Evolutionary conservation across 2,329 filamentous ascomycete species (phyloP).

Genomic region (Periconia sp.): DNA sequence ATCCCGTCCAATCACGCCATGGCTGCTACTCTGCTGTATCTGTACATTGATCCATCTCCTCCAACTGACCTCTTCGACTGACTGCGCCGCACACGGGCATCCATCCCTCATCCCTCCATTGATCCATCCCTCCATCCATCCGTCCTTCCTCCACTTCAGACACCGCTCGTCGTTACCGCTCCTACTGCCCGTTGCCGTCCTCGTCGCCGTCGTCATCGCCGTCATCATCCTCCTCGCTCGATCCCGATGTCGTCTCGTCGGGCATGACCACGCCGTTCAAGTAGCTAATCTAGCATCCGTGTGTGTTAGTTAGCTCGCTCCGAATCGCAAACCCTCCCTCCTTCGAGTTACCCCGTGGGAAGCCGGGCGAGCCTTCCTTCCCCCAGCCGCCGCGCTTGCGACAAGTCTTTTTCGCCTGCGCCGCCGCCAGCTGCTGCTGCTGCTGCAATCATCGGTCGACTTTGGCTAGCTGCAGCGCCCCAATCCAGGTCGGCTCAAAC

Average conservation of each 20-base stretch:
- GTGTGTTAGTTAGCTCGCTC: slow-evolving; percentile 22
- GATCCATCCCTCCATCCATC: no score
- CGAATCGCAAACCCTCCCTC: slow-evolving; percentile 6
- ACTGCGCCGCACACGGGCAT: slow-evolving; percentile 21
- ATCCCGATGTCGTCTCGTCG: slow-evolving; percentile 41
- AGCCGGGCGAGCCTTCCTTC: slow-evolving; percentile 11
- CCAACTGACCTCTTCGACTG: not conserved
- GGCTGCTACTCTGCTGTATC: no score
- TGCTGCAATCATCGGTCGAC: slow-evolving; percentile 22
- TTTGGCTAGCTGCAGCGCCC: slow-evolving; percentile 33
- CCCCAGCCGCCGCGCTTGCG: slow-evolving; percentile 11
- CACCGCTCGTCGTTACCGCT: slow-evolving; percentile 9
- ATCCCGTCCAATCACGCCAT: slow-evolving; percentile 2
- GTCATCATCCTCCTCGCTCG: slow-evolving; percentile 31
- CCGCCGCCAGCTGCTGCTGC: slow-evolving; percentile 7
- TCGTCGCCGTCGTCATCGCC: slow-evolving; percentile 27
- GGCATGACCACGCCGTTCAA: slow-evolving; percentile 55
- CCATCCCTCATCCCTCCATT: no score
- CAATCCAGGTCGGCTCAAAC: slow-evolving; percentile 29
- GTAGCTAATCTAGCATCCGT: slow-evolving; percentile 48
- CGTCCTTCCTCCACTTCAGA: no score
- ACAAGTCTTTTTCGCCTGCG: slow-evolving; percentile 5
- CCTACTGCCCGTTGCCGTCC: slow-evolving; percentile 23
- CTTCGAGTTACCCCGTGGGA: slow-evolving; percentile 6
- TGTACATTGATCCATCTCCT: no score